Base-by-base conservation (phyloP, 345 rosid species). In the Stellera chamaejasme region DNA sequence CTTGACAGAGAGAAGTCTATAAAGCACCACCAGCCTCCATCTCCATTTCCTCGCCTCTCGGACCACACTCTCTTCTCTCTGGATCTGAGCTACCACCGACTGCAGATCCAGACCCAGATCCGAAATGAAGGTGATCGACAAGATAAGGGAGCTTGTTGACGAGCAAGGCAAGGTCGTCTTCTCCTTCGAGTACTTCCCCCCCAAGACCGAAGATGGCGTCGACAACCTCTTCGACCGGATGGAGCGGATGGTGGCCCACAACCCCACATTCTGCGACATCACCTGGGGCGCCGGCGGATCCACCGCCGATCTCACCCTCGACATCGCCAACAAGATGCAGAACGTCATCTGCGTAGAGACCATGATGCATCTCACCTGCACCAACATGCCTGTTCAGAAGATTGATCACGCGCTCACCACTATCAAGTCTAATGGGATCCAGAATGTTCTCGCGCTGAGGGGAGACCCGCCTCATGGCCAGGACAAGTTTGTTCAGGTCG, bases 251-350 rank as follows among this genome's bases (percentile, higher is more conserved):
- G 99, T 90, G 23, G 69, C 82, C 36, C 85, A 90, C 65, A 85
- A 80, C 55, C 99, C 99, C 0, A 16, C 95, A 9, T 94, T 94
- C 76, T 94, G 99, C 62, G 99, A 94, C 68, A 90, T 94, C 73
- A 94, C 99, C 11, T 94, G 99, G 99, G 99, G 99, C 0, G 97
- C 99, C 3, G 99, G 99, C 10, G 99, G 99, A 23, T 77, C 99
- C 65, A 90, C 99, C 36, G 99, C 97, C 0, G 97, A 94, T 70
- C 82, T 94, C 15, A 94, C 97, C 6, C 81, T 94, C 9, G 95
- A 94, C 55, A 94, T 94, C 70, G 96, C 96, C 53, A 84, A 87
- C 52, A 69, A 66, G 85, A 94, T 94, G 99, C 99, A 94, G 85
- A 94, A 90, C 70, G 78, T 74, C n/a, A 66, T 94, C 60, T 94